Evolutionary conservation across 768 basidiomycete species (phyloP).

Genomic region (Xanthoconium stramineum): DNA sequence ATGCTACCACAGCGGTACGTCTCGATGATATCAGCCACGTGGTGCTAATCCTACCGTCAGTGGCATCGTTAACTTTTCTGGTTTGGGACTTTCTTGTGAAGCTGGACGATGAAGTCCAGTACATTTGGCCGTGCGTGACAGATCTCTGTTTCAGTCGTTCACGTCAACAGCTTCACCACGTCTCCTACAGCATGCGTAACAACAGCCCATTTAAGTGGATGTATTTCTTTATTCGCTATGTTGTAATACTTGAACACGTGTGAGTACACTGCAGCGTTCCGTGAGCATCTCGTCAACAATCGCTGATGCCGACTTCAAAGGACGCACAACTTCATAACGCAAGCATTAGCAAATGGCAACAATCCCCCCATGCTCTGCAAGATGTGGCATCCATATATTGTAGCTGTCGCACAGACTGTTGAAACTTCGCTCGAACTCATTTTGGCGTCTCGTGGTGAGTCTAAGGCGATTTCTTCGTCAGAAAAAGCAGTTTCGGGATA

Average conservation of each 20-base stretch:
- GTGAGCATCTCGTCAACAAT: neutral
- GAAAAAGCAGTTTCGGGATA: neutral
- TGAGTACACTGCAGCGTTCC: slow-evolving; percentile 4
- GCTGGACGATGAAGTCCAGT: slow-evolving; percentile 16
- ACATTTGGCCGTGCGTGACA: slow-evolving; percentile 22
- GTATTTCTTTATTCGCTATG: slow-evolving; percentile 25
- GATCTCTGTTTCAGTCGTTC: neutral
- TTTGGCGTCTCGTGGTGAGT: slow-evolving; percentile 16
- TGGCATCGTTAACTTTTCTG: slow-evolving; percentile 11
- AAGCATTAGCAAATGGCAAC: slow-evolving; percentile 2
- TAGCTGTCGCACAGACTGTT: slow-evolving; percentile 1
- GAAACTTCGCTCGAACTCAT: slow-evolving; percentile 12
- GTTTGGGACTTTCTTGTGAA: slow-evolving; percentile 13
- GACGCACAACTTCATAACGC: slow-evolving; percentile 6
- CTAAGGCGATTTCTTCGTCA: neutral
- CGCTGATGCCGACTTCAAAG: slow-evolving; percentile 1
- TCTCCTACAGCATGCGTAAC: slow-evolving; percentile 22
- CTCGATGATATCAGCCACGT: too few relatives aligned
- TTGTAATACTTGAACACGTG: slow-evolving; percentile 13
- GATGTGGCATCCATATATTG: slow-evolving; percentile 6
- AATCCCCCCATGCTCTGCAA: slow-evolving; percentile 10
- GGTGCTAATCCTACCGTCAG: slow-evolving; percentile 4
- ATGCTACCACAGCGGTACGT: slow-evolving; percentile 8
- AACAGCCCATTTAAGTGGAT: slow-evolving; percentile 27
- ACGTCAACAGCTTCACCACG: neutral